Evolutionary conservation across 192 early-diverging fungal species (phyloP).

Genomic region (Geosiphon pyriformis): DNA sequence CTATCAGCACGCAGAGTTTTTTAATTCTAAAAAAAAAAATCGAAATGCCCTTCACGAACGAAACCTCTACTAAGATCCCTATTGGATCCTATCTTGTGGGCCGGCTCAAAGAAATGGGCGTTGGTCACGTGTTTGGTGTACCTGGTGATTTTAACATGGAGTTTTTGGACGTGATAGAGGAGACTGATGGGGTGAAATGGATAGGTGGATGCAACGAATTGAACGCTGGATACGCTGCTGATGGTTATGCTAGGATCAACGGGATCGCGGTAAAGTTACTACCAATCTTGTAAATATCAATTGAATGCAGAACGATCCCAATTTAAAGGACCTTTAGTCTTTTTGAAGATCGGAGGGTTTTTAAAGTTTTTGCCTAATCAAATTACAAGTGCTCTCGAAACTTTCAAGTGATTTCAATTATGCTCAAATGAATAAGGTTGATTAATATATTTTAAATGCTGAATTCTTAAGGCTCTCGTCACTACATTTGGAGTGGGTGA

Average conservation of each 20-base stretch:
- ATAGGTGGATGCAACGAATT: conserved; percentile 43
- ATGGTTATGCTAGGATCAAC: conserved; percentile 44
- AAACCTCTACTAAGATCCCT: neutral
- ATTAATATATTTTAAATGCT: neutral
- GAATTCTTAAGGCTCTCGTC: conserved; percentile 24
- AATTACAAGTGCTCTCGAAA: too few species aligned
- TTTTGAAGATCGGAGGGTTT: too few species aligned
- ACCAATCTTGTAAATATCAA: neutral
- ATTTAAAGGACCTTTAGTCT: too few species aligned
- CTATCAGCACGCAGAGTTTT: too few species aligned
- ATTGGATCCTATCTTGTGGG: conserved; percentile 37
- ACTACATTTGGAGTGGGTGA: conserved; percentile 49
- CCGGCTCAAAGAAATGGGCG: conserved; percentile 40
- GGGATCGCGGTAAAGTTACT: conserved; percentile 30
- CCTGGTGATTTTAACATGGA: conserved; percentile 45
- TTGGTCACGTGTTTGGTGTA: conserved; percentile 40
- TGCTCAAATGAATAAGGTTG: neutral
- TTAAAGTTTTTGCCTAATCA: too few species aligned
- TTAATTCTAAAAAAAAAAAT: too few species aligned
- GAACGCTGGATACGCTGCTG: conserved; percentile 42
- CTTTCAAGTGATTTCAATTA: too few species aligned
- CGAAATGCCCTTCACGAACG: too few species aligned
- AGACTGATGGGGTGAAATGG: conserved; percentile 37
- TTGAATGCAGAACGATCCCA: too few species aligned
- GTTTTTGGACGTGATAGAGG: conserved; percentile 27